Base-by-base conservation (phyloP, 768 basidiomycete species). In the Leucocoprinus sp. region DNA sequence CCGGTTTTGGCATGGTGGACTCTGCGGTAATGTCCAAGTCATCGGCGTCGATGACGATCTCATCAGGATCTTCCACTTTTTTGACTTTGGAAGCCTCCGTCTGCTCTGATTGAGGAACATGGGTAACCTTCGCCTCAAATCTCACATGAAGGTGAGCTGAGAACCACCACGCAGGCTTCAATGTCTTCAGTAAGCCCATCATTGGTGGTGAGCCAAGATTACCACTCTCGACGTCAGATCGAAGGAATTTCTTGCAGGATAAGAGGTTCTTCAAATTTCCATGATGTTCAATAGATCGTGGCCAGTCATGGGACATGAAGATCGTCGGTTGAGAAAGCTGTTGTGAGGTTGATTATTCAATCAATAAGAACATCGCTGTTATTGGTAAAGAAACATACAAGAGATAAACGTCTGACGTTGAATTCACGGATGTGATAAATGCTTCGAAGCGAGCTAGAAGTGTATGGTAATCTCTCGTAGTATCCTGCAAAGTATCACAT, bases 301-400 rank as follows among this genome's bases (percentile, higher is more conserved):
- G 96, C 96, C 95, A 99, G 63, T 98, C 96, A 59, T 99, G 95
- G 2, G 93, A 97, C 27, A 98, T 71, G 68, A 97, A 89, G 21
- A 98, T 74, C 22, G 80, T 64, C 5, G 82, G 74, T 8, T 72
- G 68, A 3, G 80, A 71, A 28, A 85, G 68, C 85, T 74, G 40
- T 19, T n/a, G 18, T 8, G n/a, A 15, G 31, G 8, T 27, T 15
- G 28, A 43, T 73, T 46, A 46, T 22, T 5, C 18, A 22, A 18
- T 15, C 5, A 17, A 24, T 11, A 23, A 24, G 8, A 4, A 45
- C 23, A 11, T 15, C 19, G n/a, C n/a, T n/a, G n/a, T n/a, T n/a
- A n/a, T n/a, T n/a, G n/a, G n/a, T 37, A 29, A 41, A 15, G 37
- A 15, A 5, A 60, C 74, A 28, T 56, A 84, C 84, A 28, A 87